Conservation (phyloP, 2,329 filamentous ascomycete species). For the Neurospora crassa region DNA sequence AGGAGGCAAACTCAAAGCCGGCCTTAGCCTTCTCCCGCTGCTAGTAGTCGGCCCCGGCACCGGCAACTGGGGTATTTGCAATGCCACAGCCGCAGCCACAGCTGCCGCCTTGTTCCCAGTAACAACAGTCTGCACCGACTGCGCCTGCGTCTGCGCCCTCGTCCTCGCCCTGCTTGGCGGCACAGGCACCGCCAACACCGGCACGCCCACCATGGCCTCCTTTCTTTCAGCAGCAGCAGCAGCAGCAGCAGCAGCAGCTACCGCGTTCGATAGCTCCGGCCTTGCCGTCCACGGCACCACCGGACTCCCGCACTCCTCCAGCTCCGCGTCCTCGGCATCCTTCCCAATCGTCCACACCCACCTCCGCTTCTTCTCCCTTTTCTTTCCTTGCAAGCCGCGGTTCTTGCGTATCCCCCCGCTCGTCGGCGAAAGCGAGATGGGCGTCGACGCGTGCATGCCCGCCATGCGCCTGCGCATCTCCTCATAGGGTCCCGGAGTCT, state of each 20-base stretch:
- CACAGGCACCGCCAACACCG: neutral
- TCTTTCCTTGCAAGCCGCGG: constrained; percentile 33
- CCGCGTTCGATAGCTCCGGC: neutral
- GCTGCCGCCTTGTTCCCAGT: neutral
- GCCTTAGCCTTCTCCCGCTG: neutral
- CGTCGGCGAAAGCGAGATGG: constrained; percentile 26
- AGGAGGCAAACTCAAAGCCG: neutral
- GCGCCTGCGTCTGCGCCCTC: constrained; percentile 7
- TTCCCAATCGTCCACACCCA: constrained; percentile 59
- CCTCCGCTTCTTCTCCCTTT: constrained; percentile 52
- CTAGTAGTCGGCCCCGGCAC: constrained; percentile 4
- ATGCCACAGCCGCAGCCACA: neutral
- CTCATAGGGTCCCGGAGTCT: constrained; percentile 54
- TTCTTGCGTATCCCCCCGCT: constrained; percentile 38
- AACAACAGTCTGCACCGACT: neutral
- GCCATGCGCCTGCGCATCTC: constrained; percentile 52
- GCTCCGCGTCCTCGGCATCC: constrained; percentile 35
- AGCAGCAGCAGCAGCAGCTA: neutral
- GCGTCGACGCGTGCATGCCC: constrained; percentile 32
- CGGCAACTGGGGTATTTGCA: neutral
- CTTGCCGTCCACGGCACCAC: constrained; percentile 12
- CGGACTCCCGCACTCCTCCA: constrained; percentile 24
- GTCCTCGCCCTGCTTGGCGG: constrained; percentile 13
- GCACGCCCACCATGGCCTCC: neutral
- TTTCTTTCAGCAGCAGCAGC: neutral